Percentiles rank a stretch among this genome's conserved stretches.
Conservation (phyloP, 768 basidiomycete genomes). For the Sistotremastrum suecicum region DNA sequence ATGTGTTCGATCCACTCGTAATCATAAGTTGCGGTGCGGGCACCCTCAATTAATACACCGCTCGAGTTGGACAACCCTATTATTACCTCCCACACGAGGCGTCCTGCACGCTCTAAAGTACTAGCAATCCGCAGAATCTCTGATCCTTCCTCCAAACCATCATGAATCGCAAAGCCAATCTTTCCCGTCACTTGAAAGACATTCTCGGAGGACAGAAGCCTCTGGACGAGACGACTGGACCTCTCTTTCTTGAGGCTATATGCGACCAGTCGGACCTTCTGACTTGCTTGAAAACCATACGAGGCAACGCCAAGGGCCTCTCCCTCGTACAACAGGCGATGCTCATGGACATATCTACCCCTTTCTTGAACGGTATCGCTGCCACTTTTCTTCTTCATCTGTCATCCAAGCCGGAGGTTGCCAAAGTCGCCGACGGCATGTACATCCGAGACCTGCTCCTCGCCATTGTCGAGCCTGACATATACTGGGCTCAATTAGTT, state of each 20-base stretch:
- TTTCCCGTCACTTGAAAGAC: not conserved
- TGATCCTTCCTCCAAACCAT: too few relatives aligned
- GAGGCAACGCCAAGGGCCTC: constrained; percentile 22
- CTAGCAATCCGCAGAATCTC: too few relatives aligned
- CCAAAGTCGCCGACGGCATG: constrained; percentile 26
- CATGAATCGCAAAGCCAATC: too few relatives aligned
- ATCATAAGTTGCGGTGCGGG: too few relatives aligned
- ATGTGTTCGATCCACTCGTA: too few relatives aligned
- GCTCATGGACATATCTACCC: constrained; percentile 20
- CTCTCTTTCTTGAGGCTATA: constrained; percentile 33
- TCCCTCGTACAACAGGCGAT: constrained; percentile 26
- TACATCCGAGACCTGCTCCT: constrained; percentile 25
- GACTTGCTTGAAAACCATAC: constrained; percentile 23
- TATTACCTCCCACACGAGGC: too few relatives aligned
- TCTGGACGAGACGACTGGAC: not conserved
- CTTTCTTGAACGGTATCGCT: constrained; percentile 30
- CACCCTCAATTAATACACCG: too few relatives aligned
- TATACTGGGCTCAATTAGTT: constrained; percentile 28
- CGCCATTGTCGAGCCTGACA: constrained; percentile 32
- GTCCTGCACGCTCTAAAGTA: too few relatives aligned
- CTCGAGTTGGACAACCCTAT: too few relatives aligned
- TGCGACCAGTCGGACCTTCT: constrained; percentile 24
- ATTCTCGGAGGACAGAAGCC: not conserved
- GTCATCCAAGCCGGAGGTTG: constrained; percentile 19
- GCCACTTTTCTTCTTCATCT: constrained; percentile 24